phyloP scores from a whole-genome alignment of 2,329 filamentous ascomycete species.

The Aspergillus bombycis region DNA sequence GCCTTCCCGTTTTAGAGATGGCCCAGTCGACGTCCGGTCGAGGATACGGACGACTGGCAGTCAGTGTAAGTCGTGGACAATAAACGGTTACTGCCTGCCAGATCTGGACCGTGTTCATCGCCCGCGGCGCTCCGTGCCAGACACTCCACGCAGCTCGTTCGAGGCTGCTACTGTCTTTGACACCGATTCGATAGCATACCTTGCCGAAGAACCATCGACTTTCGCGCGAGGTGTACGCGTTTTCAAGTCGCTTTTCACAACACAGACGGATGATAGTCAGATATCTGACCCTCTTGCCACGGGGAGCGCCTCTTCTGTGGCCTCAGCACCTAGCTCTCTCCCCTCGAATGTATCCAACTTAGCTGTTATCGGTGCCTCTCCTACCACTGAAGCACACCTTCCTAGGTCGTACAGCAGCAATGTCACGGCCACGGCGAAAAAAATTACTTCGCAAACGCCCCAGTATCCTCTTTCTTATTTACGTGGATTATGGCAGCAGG shows the following conservation, averaged over 20 bases:
- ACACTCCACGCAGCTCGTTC: slow-evolving; percentile 20
- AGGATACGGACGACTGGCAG: slow-evolving; percentile 17
- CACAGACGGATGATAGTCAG: slow-evolving; percentile 33
- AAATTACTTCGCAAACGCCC: background rate
- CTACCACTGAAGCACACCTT: slow-evolving; percentile 7
- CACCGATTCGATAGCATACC: slow-evolving; percentile 20
- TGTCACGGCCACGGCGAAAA: slow-evolving; percentile 5
- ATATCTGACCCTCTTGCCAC: slow-evolving; percentile 26
- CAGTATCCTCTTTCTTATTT: slow-evolving; percentile 16
- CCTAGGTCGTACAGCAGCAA: slow-evolving; percentile 7
- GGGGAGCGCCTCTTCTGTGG: slow-evolving; percentile 17
- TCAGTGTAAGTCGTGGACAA: slow-evolving; percentile 23
- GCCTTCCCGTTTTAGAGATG: slow-evolving; percentile 31
- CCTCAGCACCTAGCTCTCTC: slow-evolving; percentile 8
- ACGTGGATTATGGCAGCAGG: slow-evolving; percentile 37
- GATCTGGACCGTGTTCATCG: slow-evolving; percentile 15
- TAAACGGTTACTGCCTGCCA: slow-evolving; percentile 15
- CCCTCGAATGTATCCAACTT: slow-evolving; percentile 17
- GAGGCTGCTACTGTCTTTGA: slow-evolving; percentile 26
- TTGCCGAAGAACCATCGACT: slow-evolving; percentile 26
- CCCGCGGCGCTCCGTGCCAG: slow-evolving; percentile 15
- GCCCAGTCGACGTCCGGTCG: slow-evolving; percentile 19
- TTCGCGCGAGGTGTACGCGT: slow-evolving; percentile 34
- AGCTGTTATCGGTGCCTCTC: slow-evolving; percentile 14
- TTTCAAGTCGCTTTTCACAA: slow-evolving; percentile 34